Percentiles rank a stretch among this genome's conserved stretches.
Evolutionary conservation across 768 basidiomycete species (phyloP).

Genomic region (Termitomyces sp.): DNA sequence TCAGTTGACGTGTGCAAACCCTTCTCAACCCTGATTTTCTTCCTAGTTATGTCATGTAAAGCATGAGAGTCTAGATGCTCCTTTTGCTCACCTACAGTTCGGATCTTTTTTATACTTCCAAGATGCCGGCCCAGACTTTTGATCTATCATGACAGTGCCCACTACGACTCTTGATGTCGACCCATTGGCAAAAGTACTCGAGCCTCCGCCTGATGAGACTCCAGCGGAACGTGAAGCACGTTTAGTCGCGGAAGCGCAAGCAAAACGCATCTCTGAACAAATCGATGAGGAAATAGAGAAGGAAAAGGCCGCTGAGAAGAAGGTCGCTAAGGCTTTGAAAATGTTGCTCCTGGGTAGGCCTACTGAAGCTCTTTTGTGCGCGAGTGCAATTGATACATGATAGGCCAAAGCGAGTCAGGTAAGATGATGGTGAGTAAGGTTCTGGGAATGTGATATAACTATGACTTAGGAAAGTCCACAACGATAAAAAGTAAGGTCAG

Average conservation of each 20-base stretch:
- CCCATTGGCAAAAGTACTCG: constrained; percentile 41
- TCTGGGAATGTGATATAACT: background rate
- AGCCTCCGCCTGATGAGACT: constrained; percentile 51
- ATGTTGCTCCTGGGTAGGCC: constrained; percentile 55
- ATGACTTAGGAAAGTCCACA: constrained; percentile 66
- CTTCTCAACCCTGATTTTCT: constrained; percentile 4
- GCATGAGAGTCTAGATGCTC: constrained; percentile 6
- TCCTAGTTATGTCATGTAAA: constrained; percentile 9
- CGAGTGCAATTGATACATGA: background rate
- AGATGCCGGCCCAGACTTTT: background rate
- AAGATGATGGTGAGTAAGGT: constrained; percentile 14
- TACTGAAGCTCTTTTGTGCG: background rate
- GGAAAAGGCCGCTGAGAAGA: constrained; percentile 42
- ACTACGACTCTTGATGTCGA: constrained; percentile 29
- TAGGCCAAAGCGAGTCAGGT: constrained; percentile 84
- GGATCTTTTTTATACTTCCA: constrained; percentile 5
- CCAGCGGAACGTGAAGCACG: constrained; percentile 37
- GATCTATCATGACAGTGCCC: background rate
- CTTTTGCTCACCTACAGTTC: background rate
- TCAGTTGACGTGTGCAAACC: constrained; percentile 1
- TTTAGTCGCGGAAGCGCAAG: constrained; percentile 42
- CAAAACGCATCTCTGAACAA: constrained; percentile 50
- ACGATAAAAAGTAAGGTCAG: constrained; percentile 67
- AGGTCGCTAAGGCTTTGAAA: constrained; percentile 44
- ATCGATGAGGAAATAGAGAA: constrained; percentile 60